Conservation (phyloP, 148 eudicot genomes). For the Rhododendron vialii region DNA sequence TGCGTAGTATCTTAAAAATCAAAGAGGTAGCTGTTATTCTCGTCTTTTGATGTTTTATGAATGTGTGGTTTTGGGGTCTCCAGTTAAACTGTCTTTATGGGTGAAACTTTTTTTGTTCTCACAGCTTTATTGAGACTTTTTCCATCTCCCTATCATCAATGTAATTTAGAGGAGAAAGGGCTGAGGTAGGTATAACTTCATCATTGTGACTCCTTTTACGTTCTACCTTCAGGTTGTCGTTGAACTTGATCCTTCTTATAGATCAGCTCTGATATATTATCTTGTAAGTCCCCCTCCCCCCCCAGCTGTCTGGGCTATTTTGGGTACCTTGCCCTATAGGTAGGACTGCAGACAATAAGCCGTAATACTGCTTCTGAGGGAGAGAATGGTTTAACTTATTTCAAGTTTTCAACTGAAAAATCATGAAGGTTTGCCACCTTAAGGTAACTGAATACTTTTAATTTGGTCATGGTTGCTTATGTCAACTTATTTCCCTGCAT, state of each 20-base stretch:
- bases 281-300: background rate
- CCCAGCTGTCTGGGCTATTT: background rate
- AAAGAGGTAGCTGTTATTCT: conserved; percentile 33
- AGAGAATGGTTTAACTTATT: background rate
- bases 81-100: conserved; percentile 16
- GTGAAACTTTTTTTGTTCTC: conserved; percentile 40
- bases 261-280: background rate
- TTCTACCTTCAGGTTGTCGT: conserved; percentile 3
- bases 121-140: conserved; percentile 52
- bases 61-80: conserved; percentile 20
- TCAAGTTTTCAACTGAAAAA: background rate
- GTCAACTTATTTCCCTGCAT: background rate
- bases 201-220: conserved; percentile 15
- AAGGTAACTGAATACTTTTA: background rate
- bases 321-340: background rate
- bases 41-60: conserved; percentile 21
- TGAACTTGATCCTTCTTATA: conserved; percentile 1
- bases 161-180: conserved; percentile 37
- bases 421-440: background rate
- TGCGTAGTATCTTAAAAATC: conserved; percentile 20
- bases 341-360: conserved; percentile 1
- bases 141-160: conserved; percentile 42
- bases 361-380: conserved; percentile 7
- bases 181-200: conserved; percentile 42
- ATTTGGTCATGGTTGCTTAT: background rate